Base-by-base conservation (phyloP, 192 early-diverging fungal species). In the Funneliformis mosseae region DNA sequence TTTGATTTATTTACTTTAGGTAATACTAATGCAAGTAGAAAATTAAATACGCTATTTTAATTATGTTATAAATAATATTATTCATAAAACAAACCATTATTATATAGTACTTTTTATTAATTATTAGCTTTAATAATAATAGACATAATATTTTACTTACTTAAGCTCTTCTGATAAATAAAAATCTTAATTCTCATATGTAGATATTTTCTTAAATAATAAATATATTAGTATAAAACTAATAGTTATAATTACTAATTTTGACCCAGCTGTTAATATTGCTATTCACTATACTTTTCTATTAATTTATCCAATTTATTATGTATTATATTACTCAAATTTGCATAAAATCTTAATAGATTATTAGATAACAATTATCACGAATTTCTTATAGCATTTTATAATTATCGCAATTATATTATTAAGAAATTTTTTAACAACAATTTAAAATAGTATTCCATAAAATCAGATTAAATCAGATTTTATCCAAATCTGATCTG, bases 61-160 rank as follows among this genome's bases (percentile, higher is more conserved):
- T 23, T 67, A 9, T 67, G 33, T 67, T 67, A 12, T 67, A 33
- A 67, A 67, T 67, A 67, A 67, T 67, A 18, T 67, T 4, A 67
- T 23, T 67, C 23, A 67, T 38, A 67, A 67, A 67, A 67, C 9
- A 5, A 67, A 67, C 23, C 9, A n/a, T n/a, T n/a, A n/a, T n/a
- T 4, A 11, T 39, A 69, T 69, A 18, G 41, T 16, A 69, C 33
- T 69, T 69, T 4, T 69, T 18, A 38, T 33, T 69, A 8, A 28
- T 69, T 69, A 11, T 69, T 25, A 33, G 7, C 33, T 69, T 69
- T 69, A 69, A 69, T 69, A 38, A 38, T 39, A 69, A 69, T 69
- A 9, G 28, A 39, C 1, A 38, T 4, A 69, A 69, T 69, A 38
- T n/a, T 69, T 1, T 69, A 28, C 41, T 69, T 8, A 8, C 33